These are phyloP conservation scores for Leccinum barrowsii DNA, from an alignment of 768 basidiomycete species.

Conservation along the genomic window DNA sequence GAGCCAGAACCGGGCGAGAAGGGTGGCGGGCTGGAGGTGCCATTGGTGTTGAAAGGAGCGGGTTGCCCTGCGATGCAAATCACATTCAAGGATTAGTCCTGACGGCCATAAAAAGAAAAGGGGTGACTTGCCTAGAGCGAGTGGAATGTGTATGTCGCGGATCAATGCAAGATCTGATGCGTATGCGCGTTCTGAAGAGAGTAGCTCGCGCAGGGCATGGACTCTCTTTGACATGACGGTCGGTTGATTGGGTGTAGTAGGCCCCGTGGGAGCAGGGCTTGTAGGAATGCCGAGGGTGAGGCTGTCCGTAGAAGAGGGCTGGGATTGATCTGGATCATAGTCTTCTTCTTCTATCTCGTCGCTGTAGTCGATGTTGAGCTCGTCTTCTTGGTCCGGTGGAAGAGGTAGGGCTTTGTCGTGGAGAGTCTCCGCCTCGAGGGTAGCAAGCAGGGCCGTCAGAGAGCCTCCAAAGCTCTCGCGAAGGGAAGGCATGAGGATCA, in stretches of 20 bases:
- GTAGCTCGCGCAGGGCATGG: constrained; percentile 73
- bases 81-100: constrained; percentile 10
- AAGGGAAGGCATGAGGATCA: constrained; percentile 29
- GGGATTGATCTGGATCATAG: constrained; percentile 23
- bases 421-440: constrained; percentile 28
- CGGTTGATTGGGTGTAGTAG: constrained; percentile 30
- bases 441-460: constrained; percentile 29
- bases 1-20: constrained; percentile 30
- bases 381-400: constrained; percentile 27
- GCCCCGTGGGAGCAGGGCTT: constrained; percentile 1
- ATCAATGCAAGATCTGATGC: constrained; percentile 80
- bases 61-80: constrained; percentile 35
- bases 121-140: constrained; percentile 61
- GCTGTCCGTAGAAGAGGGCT: constrained; percentile 25
- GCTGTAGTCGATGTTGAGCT: constrained; percentile 17
- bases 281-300: constrained; percentile 19
- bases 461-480: constrained; percentile 32
- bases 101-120: not conserved
- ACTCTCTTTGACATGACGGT: constrained; percentile 59
- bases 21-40: constrained; percentile 23
- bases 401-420: constrained; percentile 32
- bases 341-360: constrained; percentile 28
- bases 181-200: constrained; percentile 78
- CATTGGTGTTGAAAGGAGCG: constrained; percentile 34
- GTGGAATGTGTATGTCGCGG: constrained; percentile 72